Percentiles rank a stretch among this genome's conserved stretches.
Conservation (phyloP, 202 grass and related monocot species). For the Schoenoplectus triqueter region DNA sequence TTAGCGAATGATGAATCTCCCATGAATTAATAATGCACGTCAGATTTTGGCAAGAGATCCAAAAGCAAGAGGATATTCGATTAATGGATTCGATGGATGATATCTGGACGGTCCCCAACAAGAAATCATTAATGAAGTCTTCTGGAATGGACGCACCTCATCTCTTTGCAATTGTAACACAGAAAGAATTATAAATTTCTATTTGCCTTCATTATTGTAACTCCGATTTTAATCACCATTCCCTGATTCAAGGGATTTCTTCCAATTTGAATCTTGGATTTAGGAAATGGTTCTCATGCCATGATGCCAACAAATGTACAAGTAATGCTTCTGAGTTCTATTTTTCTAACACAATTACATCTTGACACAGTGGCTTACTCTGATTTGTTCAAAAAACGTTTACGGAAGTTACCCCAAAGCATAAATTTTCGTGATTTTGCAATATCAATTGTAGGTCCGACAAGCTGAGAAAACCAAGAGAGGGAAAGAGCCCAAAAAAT, state of each 20-base stretch:
- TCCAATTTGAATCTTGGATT: constrained; percentile 2
- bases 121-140: too few relatives aligned
- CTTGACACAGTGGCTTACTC: not conserved
- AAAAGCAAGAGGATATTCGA: not conserved
- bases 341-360: not conserved
- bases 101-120: too few relatives aligned
- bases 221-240: not conserved
- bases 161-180: too few relatives aligned
- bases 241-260: not conserved
- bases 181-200: too few relatives aligned
- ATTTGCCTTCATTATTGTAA: too few relatives aligned
- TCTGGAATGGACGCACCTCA: too few relatives aligned
- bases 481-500: not conserved
- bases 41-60: not conserved
- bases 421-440: not conserved
- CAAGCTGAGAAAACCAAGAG: not conserved
- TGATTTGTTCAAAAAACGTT: not conserved
- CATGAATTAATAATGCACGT: not conserved
- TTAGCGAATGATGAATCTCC: too few relatives aligned
- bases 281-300: not conserved
- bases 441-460: not conserved
- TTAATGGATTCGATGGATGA: too few relatives aligned
- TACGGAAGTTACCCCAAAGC: not conserved
- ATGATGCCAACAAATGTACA: not conserved
- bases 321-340: not conserved